Base-by-base conservation (phyloP, 441 rosid species). In the Pelargonium exstipulatum region DNA sequence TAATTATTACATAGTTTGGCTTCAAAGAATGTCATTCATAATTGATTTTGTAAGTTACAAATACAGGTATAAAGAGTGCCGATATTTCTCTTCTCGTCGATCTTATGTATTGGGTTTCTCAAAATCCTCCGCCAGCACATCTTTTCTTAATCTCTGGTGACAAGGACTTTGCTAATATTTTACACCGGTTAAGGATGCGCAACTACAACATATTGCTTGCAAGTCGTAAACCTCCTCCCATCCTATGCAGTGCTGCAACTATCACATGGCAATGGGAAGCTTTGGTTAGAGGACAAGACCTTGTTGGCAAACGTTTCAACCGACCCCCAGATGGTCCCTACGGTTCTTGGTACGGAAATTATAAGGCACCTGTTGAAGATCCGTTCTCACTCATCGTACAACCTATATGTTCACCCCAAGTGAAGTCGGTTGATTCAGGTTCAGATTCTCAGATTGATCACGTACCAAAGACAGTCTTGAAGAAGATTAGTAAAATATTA, bases 61-160 rank as follows among this genome's bases (percentile, higher is more conserved):
- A 67, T 71, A 78, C 81, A 91, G 97, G 87, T 76, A 88, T 89
- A 75, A 91, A 88, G 76, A 90, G 85, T 80, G 87, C 94, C 24
- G 97, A 87, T 74, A 85, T 86, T 69, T 87, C 87, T 53, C 84
- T 92, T 58, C 84, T 88, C 1, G 76, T 87, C 5, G 92, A 85
- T 78, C 86, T 95, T 32, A 80, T 92, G 91, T 82, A 45, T 22
- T 95, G 96, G 99, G 87, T 83, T 61, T 76, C 90, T 24, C 87
- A 82, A 63, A 87, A 92, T 74, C 99, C 97, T 70, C 96, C 98
- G 1, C 99, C 98, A 14, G 98, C 92, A n/a, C 98, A 95, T 81
- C 79, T 92, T 51, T 89, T 95, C 70, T 69, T 92, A 51, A 88
- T 95, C 58, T 87, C 99, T 35, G 84, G 95, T 45, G 95, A 89